Percentiles rank a stretch among this genome's conserved stretches.
Conservation (phyloP, 495 filamentous ascomycete genomes). For the Penicillium cataractarum region DNA sequence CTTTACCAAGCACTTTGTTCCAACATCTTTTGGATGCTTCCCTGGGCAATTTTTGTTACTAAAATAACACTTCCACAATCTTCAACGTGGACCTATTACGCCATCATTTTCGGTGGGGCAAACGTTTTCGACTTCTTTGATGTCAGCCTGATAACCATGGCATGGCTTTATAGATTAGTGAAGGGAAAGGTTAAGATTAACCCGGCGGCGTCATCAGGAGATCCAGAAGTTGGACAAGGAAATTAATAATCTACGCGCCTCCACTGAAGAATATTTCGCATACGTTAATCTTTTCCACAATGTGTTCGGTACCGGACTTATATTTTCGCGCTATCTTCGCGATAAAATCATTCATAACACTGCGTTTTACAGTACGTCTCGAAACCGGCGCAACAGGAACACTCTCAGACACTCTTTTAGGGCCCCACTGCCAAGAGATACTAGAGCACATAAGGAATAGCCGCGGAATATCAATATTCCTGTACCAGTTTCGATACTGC, state of each 20-base stretch:
- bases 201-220: neutral
- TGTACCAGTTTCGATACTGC: too few relatives aligned
- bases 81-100: constrained; percentile 70
- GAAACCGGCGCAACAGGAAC: too few relatives aligned
- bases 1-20: constrained; percentile 65
- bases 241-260: constrained; percentile 1
- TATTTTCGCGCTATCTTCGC: constrained; percentile 1
- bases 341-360: constrained; percentile 3
- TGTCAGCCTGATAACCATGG: constrained; percentile 11
- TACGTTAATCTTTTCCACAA: constrained; percentile 1
- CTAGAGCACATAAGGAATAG: too few relatives aligned
- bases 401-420: too few relatives aligned
- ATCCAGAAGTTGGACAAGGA: constrained; percentile 1
- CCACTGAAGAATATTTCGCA: constrained; percentile 1
- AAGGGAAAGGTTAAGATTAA: constrained; percentile 1
- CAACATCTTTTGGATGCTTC: constrained; percentile 69
- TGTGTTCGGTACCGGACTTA: neutral
- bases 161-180: constrained; percentile 2
- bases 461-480: too few relatives aligned
- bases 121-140: constrained; percentile 68
- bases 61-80: constrained; percentile 46
- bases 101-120: constrained; percentile 69
- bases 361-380: neutral
- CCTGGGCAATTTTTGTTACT: constrained; percentile 71
- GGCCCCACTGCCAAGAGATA: too few relatives aligned